Conservation (phyloP, 1,284 basidiomycete species). For the Cystobasidiaceae sp. region DNA sequence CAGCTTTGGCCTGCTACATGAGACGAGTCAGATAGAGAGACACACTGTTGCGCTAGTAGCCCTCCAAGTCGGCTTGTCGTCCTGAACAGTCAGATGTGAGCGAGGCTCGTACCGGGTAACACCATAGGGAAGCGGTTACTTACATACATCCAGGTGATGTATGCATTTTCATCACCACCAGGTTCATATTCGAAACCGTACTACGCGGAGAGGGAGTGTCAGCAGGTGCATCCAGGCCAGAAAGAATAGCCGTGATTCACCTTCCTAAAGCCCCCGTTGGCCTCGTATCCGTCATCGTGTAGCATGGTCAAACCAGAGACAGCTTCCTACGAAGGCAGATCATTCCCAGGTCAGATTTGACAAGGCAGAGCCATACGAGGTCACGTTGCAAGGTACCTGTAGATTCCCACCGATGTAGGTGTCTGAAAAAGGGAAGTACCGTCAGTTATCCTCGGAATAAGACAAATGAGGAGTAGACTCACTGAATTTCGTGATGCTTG, state of each 20-base stretch:
- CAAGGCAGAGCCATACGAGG: too few relatives aligned
- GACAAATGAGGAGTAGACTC: background rate
- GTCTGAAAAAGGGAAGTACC: background rate
- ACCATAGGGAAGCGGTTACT: background rate
- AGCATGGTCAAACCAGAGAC: slow-evolving; percentile 42
- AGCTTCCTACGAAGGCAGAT: slow-evolving; percentile 43
- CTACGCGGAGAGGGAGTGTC: background rate
- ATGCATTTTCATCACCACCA: slow-evolving; percentile 34
- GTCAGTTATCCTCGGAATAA: background rate
- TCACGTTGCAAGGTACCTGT: too few relatives aligned
- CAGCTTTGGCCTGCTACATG: background rate
- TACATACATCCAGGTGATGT: slow-evolving; percentile 30
- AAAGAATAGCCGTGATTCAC: background rate
- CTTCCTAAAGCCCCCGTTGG: slow-evolving; percentile 32
- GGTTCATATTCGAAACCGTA: slow-evolving; percentile 46
- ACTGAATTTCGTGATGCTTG: slow-evolving; percentile 31
- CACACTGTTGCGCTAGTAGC: slow-evolving; percentile 30
- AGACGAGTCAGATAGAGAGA: background rate
- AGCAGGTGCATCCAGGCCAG: background rate
- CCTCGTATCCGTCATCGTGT: slow-evolving; percentile 39
- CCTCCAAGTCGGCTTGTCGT: slow-evolving; percentile 24
- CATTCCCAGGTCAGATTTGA: background rate
- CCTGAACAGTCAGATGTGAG: slow-evolving; percentile 21
- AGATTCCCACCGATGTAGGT: slow-evolving; percentile 1
- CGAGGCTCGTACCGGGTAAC: background rate